Base-by-base conservation (phyloP, 2,329 filamentous ascomycete genomes). In the Fusarium sp. region DNA sequence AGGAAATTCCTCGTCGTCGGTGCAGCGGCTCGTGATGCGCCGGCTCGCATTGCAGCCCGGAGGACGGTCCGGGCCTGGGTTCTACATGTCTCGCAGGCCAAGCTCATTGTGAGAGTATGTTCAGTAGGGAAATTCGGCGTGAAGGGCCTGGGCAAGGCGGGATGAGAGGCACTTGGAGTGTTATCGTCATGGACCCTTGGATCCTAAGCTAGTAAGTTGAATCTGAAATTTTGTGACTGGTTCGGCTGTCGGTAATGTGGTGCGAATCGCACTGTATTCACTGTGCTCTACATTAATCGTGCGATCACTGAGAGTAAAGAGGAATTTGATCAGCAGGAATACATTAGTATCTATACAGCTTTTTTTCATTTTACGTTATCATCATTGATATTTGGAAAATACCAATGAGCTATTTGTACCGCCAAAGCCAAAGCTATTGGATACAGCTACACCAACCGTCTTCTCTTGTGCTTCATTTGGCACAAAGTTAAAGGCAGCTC, bases 361-460 rank as follows among this genome's bases (percentile, higher is more conserved):
- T 48, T 28, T 61, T 39, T 59, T 28, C 57, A 28, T 44, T 45
- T 35, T 22, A n/a, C 6, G 4, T 36, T 26, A 11, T 3, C 2
- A 32, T 59, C 48, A 75, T 59, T 35, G 39, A 50, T 80, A 64
- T 36, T 75, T 81, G 13, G 88, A 88, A 78, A 98, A 96, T 59
- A 95, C 95, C 42, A 99, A 85, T 61, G 91, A 95, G 47, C 96
- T 95, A 84, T 99, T 99, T 3, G 96, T 98, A 22, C 96, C 96
- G 17, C 96, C 96, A 84, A 99, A 99, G 0, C 96, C 96, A 84
- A 99, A 99, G 81, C 96, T 98, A 79, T 99, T 99, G 8, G 94
- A 96, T 66, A 99, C 78, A 10, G 93, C 94, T 28, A 96, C 92
- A 65, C 90, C 85, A 17, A 98, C 90, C 6, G 86, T 80, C 74